Percentiles rank a stretch among this genome's conserved stretches.
phyloP scores from a whole-genome alignment of 352 stramenopile species.

The Pythium biforme region DNA sequence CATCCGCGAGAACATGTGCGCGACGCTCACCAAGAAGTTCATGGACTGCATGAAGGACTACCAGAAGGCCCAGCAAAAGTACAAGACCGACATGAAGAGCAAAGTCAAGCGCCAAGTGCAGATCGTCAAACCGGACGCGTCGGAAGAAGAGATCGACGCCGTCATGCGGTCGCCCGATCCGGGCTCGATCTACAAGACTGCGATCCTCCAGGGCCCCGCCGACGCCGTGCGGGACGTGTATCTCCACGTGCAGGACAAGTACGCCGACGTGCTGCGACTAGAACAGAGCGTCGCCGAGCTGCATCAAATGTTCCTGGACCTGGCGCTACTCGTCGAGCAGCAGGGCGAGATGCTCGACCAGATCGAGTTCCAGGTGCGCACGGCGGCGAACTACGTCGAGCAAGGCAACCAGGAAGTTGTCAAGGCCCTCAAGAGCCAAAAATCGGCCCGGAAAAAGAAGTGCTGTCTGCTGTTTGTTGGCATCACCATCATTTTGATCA shows the following conservation, averaged over 20 bases:
- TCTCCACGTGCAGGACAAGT: conserved; percentile 96
- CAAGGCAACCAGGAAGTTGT: conserved; percentile 95
- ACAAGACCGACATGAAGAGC: conserved; percentile 97
- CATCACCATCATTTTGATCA: conserved; percentile 75
- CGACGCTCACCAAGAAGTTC: conserved; percentile 97
- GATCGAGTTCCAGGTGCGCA: conserved; percentile 95
- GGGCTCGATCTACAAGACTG: conserved; percentile 84
- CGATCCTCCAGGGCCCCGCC: conserved; percentile 71
- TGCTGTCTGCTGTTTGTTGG: conserved; percentile 86
- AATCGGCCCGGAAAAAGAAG: conserved; percentile 96
- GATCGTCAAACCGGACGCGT: conserved; percentile 97
- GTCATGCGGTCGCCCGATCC: conserved; percentile 91
- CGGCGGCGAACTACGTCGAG: conserved; percentile 96
- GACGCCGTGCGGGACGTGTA: conserved; percentile 92
- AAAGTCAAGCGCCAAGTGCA: conserved; percentile 98
- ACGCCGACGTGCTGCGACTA: conserved; percentile 96
- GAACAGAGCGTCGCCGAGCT: conserved; percentile 96
- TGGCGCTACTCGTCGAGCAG: conserved; percentile 97
- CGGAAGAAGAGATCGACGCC: conserved; percentile 95
- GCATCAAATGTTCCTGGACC: conserved; percentile 99
- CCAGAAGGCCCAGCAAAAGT: conserved; percentile 96
- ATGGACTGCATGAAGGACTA: conserved; percentile 99
- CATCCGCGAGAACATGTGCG: conserved; percentile 97
- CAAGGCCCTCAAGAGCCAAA: conserved; percentile 95
- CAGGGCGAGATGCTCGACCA: conserved; percentile 98